Percentiles rank a stretch among this genome's conserved stretches.
Conservation (phyloP, 208 protist species). For the Acanthamoeba triangularis region DNA sequence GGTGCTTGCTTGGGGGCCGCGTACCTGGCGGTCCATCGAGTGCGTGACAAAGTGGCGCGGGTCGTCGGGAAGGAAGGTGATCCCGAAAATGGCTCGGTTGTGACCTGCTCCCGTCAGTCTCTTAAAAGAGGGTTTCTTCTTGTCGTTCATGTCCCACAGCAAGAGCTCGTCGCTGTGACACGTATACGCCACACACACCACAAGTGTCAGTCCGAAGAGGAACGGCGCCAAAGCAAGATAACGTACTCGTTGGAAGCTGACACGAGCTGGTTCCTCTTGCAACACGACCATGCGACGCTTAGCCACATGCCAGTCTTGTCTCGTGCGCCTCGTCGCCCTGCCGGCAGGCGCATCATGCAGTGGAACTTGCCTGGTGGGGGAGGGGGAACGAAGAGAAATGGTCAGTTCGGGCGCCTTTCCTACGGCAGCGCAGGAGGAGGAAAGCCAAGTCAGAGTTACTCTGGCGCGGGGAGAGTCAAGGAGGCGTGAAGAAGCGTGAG, state of each 20-base stretch:
- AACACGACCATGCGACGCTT: constrained; percentile 3
- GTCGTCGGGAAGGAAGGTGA: constrained; percentile 35
- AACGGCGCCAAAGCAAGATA: too few relatives aligned
- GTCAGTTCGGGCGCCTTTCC: too few relatives aligned
- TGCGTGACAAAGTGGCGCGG: constrained; percentile 53
- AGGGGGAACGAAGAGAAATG: not conserved
- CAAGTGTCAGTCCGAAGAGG: not conserved
- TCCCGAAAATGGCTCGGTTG: constrained; percentile 57
- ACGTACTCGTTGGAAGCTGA: constrained; percentile 17
- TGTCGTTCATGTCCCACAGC: constrained; percentile 61
- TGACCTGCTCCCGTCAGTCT: constrained; percentile 15
- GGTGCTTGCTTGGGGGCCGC: not conserved
- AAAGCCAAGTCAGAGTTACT: not conserved
- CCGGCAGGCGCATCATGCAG: constrained; percentile 25
- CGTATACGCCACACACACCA: not conserved
- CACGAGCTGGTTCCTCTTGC: constrained; percentile 44
- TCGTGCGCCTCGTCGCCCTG: not conserved
- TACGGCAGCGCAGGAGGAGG: not conserved
- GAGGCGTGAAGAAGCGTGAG: not conserved
- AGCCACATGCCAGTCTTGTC: not conserved
- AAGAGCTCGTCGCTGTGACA: constrained; percentile 39
- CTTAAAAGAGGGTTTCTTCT: not conserved
- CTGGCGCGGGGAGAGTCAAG: not conserved
- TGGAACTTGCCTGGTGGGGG: constrained; percentile 45
- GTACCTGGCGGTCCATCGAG: constrained; percentile 70